Conservation (phyloP, 257 asterid species). For the Nemophila menziesii region DNA sequence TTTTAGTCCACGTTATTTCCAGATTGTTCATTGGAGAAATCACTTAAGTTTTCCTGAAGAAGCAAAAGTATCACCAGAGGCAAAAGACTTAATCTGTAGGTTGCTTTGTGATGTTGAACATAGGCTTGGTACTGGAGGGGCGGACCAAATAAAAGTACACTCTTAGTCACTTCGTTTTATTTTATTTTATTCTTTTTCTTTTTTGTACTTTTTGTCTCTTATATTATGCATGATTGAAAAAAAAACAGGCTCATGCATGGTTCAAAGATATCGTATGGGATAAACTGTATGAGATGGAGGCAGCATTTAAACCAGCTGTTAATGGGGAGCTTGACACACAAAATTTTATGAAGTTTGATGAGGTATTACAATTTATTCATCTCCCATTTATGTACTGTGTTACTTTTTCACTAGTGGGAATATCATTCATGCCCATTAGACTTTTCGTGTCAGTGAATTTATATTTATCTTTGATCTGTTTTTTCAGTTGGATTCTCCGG, state of each 20-base stretch:
- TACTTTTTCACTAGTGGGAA: neutral
- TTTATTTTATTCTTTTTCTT: slow-evolving; percentile 1
- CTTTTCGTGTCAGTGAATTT: neutral
- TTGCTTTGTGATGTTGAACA: slow-evolving; percentile 89
- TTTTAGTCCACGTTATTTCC: slow-evolving; percentile 21
- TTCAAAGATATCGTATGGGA: slow-evolving; percentile 79
- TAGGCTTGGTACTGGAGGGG: slow-evolving; percentile 91
- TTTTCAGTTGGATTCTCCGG: slow-evolving; percentile 53
- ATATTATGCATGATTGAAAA: slow-evolving; percentile 8
- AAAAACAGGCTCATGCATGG: slow-evolving; percentile 87
- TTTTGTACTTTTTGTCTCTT: slow-evolving; percentile 7
- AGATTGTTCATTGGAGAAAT: slow-evolving; percentile 97
- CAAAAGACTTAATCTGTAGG: slow-evolving; percentile 80
- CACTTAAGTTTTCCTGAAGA: slow-evolving; percentile 81
- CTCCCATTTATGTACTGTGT: neutral
- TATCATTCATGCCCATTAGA: neutral
- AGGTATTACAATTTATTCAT: slow-evolving; percentile 30
- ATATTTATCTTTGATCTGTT: neutral
- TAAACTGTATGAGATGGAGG: slow-evolving; percentile 88
- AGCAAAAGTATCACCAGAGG: slow-evolving; percentile 57
- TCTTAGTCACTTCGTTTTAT: slow-evolving; percentile 8
- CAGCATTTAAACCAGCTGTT: slow-evolving; percentile 86
- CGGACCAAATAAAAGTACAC: slow-evolving; percentile 70
- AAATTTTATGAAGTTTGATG: slow-evolving; percentile 94
- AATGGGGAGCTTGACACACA: slow-evolving; percentile 94